A percentile compares a stretch with the other conserved stretches of the same genome.
Conservation (phyloP, 139 green algal genomes). For the Nannochloris sp. region DNA sequence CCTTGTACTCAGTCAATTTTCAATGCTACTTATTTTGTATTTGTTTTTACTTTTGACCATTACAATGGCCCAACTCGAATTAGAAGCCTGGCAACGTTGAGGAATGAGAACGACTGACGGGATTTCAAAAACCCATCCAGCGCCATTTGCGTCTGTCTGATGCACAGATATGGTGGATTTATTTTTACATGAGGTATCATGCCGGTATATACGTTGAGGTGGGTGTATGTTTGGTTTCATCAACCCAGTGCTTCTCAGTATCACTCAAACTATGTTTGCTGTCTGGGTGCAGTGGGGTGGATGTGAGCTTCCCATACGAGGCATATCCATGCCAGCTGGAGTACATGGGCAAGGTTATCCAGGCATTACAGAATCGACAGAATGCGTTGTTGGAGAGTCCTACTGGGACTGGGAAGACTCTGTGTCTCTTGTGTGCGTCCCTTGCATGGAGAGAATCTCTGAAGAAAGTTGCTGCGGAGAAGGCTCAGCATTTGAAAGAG, state of each 20-base stretch:
- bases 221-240: background rate
- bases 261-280: background rate
- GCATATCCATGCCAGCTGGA: constrained; percentile 77
- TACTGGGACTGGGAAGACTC: constrained; percentile 94
- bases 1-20: too few relatives aligned
- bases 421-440: constrained; percentile 92
- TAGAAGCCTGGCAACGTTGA: too few relatives aligned
- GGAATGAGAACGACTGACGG: too few relatives aligned
- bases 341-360: constrained; percentile 90
- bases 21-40: too few relatives aligned
- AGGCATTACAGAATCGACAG: constrained; percentile 67
- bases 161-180: background rate
- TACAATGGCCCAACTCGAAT: too few relatives aligned
- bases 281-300: constrained; percentile 35
- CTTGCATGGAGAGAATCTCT: constrained; percentile 71
- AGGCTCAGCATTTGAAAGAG: background rate
- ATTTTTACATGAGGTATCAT: background rate
- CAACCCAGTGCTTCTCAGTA: too few relatives aligned
- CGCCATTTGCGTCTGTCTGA: background rate
- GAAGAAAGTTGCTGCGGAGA: background rate
- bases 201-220: background rate
- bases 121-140: background rate
- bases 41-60: too few relatives aligned
- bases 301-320: constrained; percentile 76
- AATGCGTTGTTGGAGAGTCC: constrained; percentile 90